These are phyloP conservation scores for Carex myosuroides DNA, from an alignment of 176 grass and related monocot species.

Conservation along the genomic window DNA sequence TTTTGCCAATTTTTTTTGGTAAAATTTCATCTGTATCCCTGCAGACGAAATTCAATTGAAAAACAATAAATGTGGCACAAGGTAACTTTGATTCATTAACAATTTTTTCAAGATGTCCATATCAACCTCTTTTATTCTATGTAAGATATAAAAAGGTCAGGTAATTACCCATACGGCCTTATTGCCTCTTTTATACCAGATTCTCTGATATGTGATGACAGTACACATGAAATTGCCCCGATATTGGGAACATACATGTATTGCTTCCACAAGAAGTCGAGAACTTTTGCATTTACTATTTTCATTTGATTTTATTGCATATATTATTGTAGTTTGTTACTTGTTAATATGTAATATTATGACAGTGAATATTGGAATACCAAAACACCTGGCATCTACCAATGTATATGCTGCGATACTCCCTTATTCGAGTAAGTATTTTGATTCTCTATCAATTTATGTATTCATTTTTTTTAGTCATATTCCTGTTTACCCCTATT, in stretches of 20 bases:
- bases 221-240: neutral
- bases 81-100: neutral
- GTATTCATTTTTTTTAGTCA: neutral
- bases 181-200: neutral
- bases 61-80: neutral
- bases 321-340: neutral
- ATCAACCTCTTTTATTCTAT: neutral
- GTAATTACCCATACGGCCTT: neutral
- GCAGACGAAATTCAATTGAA: neutral
- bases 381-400: conserved; percentile 53
- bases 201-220: conserved; percentile 2
- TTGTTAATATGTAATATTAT: neutral
- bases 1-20: too few relatives aligned
- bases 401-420: conserved; percentile 66
- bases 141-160: neutral
- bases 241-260: neutral
- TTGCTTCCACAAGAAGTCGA: neutral
- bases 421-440: conserved; percentile 73
- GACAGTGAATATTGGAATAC: conserved; percentile 46
- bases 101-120: neutral
- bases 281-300: neutral
- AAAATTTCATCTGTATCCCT: neutral
- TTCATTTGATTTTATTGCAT: neutral
- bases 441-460: neutral
- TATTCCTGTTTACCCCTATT: neutral